Percentiles rank a stretch among this genome's conserved stretches.
phyloP scores from a whole-genome alignment of 306 rosid species.

The Cucumis cinereus region DNA sequence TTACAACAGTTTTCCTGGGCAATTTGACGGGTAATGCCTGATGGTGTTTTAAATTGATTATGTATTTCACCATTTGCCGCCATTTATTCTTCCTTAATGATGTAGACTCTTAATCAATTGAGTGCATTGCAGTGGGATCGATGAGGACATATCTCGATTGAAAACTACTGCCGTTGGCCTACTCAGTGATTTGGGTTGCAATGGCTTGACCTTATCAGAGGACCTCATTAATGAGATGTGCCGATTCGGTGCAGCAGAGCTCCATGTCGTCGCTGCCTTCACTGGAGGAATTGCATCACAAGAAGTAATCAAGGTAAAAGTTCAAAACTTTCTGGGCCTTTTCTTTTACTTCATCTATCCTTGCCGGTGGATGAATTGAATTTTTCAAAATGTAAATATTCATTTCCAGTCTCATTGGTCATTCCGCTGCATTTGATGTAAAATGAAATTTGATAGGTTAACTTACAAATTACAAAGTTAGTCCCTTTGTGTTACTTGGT shows the following conservation, averaged over 20 bases:
- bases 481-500: too few species aligned
- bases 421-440: too few species aligned
- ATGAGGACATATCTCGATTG: slow-evolving; percentile 83
- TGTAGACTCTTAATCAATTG: neutral
- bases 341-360: neutral
- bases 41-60: neutral
- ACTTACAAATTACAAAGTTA: too few species aligned
- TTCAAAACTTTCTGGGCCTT: neutral
- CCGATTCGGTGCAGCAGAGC: slow-evolving; percentile 94
- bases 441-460: neutral
- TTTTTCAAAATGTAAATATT: too few species aligned
- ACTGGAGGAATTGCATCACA: slow-evolving; percentile 93
- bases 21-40: slow-evolving; percentile 59
- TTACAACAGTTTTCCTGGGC: slow-evolving; percentile 91
- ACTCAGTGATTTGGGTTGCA: slow-evolving; percentile 85
- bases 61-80: neutral
- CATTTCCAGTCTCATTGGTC: too few species aligned
- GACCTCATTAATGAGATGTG: slow-evolving; percentile 97
- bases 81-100: neutral
- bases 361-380: neutral
- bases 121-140: slow-evolving; percentile 50
- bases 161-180: slow-evolving; percentile 75
- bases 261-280: slow-evolving; percentile 88
- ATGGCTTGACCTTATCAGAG: slow-evolving; percentile 62
- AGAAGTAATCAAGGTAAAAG: slow-evolving; percentile 81